Conservation (phyloP, 2,329 filamentous ascomycete species). For the Dactylellina haptotyla region DNA sequence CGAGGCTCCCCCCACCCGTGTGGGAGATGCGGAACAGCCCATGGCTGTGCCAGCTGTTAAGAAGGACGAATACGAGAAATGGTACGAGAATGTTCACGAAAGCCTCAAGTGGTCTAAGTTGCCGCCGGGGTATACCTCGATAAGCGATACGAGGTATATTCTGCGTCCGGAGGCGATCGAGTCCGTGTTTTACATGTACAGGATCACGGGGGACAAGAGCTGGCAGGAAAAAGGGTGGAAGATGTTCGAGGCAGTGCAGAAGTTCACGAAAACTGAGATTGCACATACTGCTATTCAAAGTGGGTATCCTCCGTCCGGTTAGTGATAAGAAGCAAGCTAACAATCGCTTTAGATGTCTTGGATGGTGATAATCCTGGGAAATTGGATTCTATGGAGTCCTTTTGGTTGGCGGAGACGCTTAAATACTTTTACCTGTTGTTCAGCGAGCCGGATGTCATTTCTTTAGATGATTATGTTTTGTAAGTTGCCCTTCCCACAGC, state of each 20-base stretch:
- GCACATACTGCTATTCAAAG: conserved; percentile 76
- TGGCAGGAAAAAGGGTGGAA: conserved; percentile 86
- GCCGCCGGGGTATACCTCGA: conserved; percentile 53
- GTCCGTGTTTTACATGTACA: conserved; percentile 83
- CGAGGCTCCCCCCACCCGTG: conserved; percentile 15
- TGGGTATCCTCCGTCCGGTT: conserved; percentile 10
- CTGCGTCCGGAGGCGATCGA: conserved; percentile 82
- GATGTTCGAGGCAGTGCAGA: conserved; percentile 80
- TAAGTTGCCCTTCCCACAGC: conserved; percentile 9
- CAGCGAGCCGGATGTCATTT: conserved; percentile 72
- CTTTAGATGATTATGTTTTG: conserved; percentile 74
- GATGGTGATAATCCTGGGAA: conserved; percentile 55
- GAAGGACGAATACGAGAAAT: conserved; percentile 43
- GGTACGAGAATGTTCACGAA: conserved; percentile 19
- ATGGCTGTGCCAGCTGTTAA: not conserved
- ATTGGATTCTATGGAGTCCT: conserved; percentile 81
- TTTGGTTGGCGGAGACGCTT: conserved; percentile 89
- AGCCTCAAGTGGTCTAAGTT: conserved; percentile 51
- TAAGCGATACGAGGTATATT: conserved; percentile 66
- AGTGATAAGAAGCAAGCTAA: not conserved
- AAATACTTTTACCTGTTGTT: conserved; percentile 93
- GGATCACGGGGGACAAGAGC: conserved; percentile 79
- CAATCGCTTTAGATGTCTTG: conserved; percentile 14
- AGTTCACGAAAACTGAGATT: conserved; percentile 72
- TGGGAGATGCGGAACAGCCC: not conserved